Evolutionary conservation across 306 rosid species (phyloP).

Genomic region (Notholithocarpus densiflorus): DNA sequence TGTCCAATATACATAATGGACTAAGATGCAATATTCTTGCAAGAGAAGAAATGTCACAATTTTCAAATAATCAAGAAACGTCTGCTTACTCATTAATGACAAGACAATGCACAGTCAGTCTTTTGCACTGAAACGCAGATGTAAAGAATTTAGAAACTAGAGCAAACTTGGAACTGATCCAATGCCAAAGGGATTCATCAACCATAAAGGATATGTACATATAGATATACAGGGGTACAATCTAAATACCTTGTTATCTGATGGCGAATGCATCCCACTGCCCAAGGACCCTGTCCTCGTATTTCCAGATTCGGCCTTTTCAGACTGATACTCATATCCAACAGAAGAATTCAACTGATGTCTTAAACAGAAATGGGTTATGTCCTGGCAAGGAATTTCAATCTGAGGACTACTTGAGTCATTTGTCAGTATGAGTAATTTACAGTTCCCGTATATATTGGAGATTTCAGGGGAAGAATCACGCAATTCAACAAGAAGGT

Average conservation of each 20-base stretch:
- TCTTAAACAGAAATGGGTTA: constrained; percentile 53
- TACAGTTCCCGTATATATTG: constrained; percentile 46
- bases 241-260: constrained; percentile 47
- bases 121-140: not conserved
- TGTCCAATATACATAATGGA: not conserved
- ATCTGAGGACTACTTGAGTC: constrained; percentile 64
- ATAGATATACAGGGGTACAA: constrained; percentile 7
- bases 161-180: not conserved
- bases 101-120: not conserved
- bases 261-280: constrained; percentile 30
- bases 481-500: constrained; percentile 27
- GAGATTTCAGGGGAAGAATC: constrained; percentile 35
- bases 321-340: constrained; percentile 40
- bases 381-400: constrained; percentile 72
- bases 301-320: constrained; percentile 33
- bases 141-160: not conserved
- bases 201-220: constrained; percentile 2
- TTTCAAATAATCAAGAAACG: not conserved
- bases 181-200: not conserved
- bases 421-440: constrained; percentile 62
- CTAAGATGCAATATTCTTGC: not conserved
- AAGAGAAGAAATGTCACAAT: not conserved
- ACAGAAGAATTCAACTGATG: constrained; percentile 41
- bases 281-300: constrained; percentile 31
- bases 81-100: not conserved